These are phyloP conservation scores for Schizophyllum amplum DNA, from an alignment of 1,284 basidiomycete genomes.

Conservation along the genomic window DNA sequence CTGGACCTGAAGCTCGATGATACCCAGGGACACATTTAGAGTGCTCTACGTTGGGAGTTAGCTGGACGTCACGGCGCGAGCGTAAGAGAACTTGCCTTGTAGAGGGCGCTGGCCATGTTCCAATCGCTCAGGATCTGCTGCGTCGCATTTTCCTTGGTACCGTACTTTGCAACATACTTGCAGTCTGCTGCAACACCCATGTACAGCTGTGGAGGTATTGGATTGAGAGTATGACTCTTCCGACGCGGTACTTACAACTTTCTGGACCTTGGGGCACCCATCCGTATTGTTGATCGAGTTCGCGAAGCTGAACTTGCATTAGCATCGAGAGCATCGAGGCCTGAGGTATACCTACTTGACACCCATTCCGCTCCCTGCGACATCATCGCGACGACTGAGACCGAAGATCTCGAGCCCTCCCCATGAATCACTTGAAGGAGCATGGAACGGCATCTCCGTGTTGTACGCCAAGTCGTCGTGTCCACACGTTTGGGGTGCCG, in stretches of 20 bases:
- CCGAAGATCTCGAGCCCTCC: constrained; percentile 10
- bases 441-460: constrained; percentile 30
- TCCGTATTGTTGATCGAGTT: constrained; percentile 54
- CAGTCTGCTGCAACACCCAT: constrained; percentile 90
- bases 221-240: constrained; percentile 2
- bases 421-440: constrained; percentile 45
- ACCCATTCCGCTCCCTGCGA: constrained; percentile 39
- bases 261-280: constrained; percentile 72
- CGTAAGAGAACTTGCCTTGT: constrained; percentile 41
- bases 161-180: constrained; percentile 62
- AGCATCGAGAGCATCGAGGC: constrained; percentile 5
- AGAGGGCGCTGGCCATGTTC: constrained; percentile 74
- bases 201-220: constrained; percentile 38
- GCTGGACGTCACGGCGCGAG: not conserved
- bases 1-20: constrained; percentile 73
- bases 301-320: constrained; percentile 43
- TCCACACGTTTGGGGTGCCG: constrained; percentile 41
- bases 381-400: constrained; percentile 45
- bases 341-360: constrained; percentile 39
- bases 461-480: constrained; percentile 71
- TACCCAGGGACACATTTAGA: constrained; percentile 83
- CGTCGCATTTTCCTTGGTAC: constrained; percentile 56
- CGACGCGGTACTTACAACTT: constrained; percentile 49
- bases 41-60: constrained; percentile 32
- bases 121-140: constrained; percentile 70